A percentile compares a stretch with the other conserved stretches of the same genome.
phyloP scores from a whole-genome alignment of 371 early-diverging fungal species.

The Paraphysoderma sedebokerense region DNA sequence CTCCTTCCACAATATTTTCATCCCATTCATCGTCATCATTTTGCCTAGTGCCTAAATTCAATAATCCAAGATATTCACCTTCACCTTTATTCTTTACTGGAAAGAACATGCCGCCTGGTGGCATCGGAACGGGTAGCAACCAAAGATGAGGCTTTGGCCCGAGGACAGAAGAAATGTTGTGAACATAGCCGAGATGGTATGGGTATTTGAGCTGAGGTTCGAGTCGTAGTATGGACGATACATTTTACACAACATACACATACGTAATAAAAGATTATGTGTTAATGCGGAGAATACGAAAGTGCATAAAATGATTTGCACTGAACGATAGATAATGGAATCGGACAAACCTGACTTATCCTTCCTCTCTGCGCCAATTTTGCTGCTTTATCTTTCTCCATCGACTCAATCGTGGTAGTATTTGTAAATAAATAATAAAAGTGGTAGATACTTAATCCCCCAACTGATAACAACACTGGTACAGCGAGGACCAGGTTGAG shows the following conservation, averaged over 20 bases:
- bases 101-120: neutral
- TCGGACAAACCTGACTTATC: slow-evolving; percentile 36
- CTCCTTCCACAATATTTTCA: too few species aligned
- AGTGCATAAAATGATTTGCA: neutral
- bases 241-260: neutral
- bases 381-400: slow-evolving; percentile 20
- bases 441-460: slow-evolving; percentile 64
- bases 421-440: slow-evolving; percentile 61
- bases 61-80: too few species aligned
- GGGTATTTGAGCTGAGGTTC: slow-evolving; percentile 47
- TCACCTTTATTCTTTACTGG: too few species aligned
- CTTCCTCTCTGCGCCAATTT: slow-evolving; percentile 11
- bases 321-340: neutral
- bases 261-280: neutral
- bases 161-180: slow-evolving; percentile 60
- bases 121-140: slow-evolving; percentile 21
- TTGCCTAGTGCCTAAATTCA: too few species aligned
- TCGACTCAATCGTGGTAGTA: slow-evolving; percentile 86
- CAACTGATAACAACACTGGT: slow-evolving; percentile 55
- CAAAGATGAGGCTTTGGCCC: slow-evolving; percentile 49
- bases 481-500: slow-evolving; percentile 47
- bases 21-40: too few species aligned
- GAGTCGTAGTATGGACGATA: neutral
- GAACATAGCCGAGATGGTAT: slow-evolving; percentile 71
- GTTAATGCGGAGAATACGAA: neutral